Base-by-base conservation (phyloP, 192 early-diverging fungal species). In the Chytriomyces sp. region DNA sequence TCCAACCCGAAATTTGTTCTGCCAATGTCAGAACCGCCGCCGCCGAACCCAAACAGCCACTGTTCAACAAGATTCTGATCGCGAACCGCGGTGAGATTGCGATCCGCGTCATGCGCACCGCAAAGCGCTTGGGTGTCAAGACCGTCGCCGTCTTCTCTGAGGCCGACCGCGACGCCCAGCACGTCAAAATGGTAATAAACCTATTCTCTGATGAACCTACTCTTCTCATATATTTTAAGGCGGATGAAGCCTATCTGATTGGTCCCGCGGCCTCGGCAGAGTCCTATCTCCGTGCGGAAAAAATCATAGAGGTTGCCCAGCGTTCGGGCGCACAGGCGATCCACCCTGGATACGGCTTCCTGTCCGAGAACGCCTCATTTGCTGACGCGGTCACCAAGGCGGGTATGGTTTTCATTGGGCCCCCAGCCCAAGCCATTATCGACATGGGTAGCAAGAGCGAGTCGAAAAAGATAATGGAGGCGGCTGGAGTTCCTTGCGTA, bases 261-360 rank as follows among this genome's bases (percentile, higher is more conserved):
- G 96, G 96, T 28, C 89, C 88, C 25, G 92, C 94, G 5, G 75
- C 91, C 0, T 91, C 89, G 38, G 77, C 89, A 28, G 87, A 94
- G 72, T 91, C 89, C 74, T 98, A 98, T 81, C 72, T 98, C 37
- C 78, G 86, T 39, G 87, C 88, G 41, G 86, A 91, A 52, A 88
- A 89, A 53, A 96, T 98, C 37, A 80, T 98, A 25, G 79, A 89
- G n/a, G 89, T 93, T 3, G 91, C 91, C 30, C 82, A 85, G 59
- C 69, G 68, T 52, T 90, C 86, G 36, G 91, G 91, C 25, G 89
- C 94, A 33, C 93, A 94, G 84, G 96, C 95, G 28, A 91, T 98
- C 61, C 96, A 98, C 68, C 96, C 96, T 0, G 96, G 96, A 36
- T 98, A 96, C 78, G 96, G 96, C 12, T 98, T 98, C 78, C 82